Evolutionary conservation across 1,139 yeast genomes (phyloP).

Genomic region (Nadsonia commutata): DNA sequence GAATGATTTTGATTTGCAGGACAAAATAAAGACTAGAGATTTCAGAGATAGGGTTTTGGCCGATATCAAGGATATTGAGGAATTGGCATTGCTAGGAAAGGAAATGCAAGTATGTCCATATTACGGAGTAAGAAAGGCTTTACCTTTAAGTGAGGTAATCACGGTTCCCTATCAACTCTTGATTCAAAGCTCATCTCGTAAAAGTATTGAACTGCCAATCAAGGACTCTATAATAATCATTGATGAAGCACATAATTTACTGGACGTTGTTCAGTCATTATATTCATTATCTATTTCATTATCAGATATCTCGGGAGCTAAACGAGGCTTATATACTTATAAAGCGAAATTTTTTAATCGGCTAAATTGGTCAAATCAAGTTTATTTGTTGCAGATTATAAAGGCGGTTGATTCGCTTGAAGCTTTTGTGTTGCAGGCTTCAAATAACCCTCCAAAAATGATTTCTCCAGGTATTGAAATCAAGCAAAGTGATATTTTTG

Average conservation of each 20-base stretch:
- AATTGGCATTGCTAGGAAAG: conserved; percentile 47
- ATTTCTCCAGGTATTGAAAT: conserved; percentile 41
- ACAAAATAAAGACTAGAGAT: conserved; percentile 25
- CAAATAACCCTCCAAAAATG: conserved; percentile 13
- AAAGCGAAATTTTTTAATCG: conserved; percentile 43
- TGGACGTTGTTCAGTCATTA: conserved; percentile 61
- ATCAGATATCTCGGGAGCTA: conserved; percentile 32
- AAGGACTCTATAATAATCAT: conserved; percentile 57
- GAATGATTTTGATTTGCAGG: conserved; percentile 20
- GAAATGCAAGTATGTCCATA: conserved; percentile 60
- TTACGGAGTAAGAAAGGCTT: conserved; percentile 49
- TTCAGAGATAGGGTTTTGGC: conserved; percentile 51
- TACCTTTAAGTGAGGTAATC: conserved; percentile 51
- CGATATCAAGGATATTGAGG: conserved; percentile 70
- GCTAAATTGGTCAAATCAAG: conserved; percentile 61
- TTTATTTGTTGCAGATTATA: conserved; percentile 49
- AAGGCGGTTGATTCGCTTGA: conserved; percentile 41
- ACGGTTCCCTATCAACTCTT: conserved; percentile 79
- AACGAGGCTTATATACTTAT: conserved; percentile 39
- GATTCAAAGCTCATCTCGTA: conserved; percentile 49
- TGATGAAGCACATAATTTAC: conserved; percentile 85
- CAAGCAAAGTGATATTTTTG: conserved; percentile 37
- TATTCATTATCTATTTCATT: conserved; percentile 47
- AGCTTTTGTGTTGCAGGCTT: conserved; percentile 28
- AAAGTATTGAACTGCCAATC: conserved; percentile 42